Percentiles rank a stretch among this genome's conserved stretches.
phyloP scores from a whole-genome alignment of 495 filamentous ascomycete genomes.

The Xylaria longipes region DNA sequence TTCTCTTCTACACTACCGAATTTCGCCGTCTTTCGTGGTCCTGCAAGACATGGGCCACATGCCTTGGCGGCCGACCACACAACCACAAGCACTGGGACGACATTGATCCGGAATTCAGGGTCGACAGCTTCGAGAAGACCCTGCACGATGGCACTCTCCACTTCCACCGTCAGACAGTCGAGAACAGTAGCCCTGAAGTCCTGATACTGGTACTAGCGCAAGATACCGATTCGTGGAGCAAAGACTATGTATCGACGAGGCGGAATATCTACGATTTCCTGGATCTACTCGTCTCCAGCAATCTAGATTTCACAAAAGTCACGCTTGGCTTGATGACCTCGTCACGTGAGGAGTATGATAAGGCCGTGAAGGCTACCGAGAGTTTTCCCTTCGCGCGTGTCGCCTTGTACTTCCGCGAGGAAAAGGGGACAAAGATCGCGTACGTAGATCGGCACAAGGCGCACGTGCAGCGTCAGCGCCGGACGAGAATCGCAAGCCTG shows the following conservation, averaged over 20 bases:
- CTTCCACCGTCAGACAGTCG: slow-evolving; percentile 30
- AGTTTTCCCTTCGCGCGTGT: slow-evolving; percentile 33
- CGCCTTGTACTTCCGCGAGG: slow-evolving; percentile 31
- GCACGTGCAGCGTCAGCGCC: slow-evolving; percentile 28
- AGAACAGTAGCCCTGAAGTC: slow-evolving; percentile 31
- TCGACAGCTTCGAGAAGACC: slow-evolving; percentile 31
- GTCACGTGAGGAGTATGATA: slow-evolving; percentile 31
- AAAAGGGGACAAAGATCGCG: slow-evolving; percentile 22
- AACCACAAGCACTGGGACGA: slow-evolving; percentile 33
- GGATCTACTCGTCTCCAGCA: slow-evolving; percentile 29
- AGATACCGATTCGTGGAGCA: slow-evolving; percentile 32
- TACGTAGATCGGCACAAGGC: slow-evolving; percentile 30
- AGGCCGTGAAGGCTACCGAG: slow-evolving; percentile 25
- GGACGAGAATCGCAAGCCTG: slow-evolving; percentile 26
- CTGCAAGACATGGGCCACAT: slow-evolving; percentile 32
- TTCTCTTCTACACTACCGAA: slow-evolving; percentile 32
- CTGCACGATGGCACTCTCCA: slow-evolving; percentile 32
- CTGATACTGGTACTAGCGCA: slow-evolving; percentile 29
- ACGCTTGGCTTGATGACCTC: slow-evolving; percentile 32
- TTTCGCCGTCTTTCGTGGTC: slow-evolving; percentile 32
- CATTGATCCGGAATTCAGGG: slow-evolving; percentile 24
- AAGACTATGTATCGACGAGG: slow-evolving; percentile 30
- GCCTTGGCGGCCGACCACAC: slow-evolving; percentile 25
- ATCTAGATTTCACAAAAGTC: slow-evolving; percentile 31
- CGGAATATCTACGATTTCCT: slow-evolving; percentile 37